Evolutionary conservation across 1,284 basidiomycete species (phyloP), one percentile per base, ranked within the genome.

Genomic region (Tylopilus orsonianus): DNA sequence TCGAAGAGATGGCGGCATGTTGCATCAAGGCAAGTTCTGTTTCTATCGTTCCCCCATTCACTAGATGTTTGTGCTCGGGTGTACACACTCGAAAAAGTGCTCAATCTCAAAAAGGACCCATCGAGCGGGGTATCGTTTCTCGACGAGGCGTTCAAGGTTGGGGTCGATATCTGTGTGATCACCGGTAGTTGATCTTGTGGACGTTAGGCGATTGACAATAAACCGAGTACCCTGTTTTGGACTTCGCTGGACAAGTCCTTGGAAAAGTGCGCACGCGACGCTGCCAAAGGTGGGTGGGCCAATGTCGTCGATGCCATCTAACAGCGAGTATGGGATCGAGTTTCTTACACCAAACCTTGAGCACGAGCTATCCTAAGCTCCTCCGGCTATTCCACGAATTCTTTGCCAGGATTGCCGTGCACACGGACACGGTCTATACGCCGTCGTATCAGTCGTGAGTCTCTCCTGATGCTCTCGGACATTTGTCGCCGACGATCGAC

Each of bases 311-410:
- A 26, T 16, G 26, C 37, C 22, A 29, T 35, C 46, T 53, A 35
- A 52, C 36, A 22, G 19, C 38, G 18, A 13, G 23, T 12, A 18
- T 43, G 92, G 90, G 75, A 20, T 94, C 90, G 0, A 78, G 79
- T 5, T 90, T 98, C 68, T 70, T 97, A 10, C 91, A 94, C 56
- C 91, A 93, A 64, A 89, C 91, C 3, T 73, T 98, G 19, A 85
- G 87, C 57, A 74, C 80, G 2, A 87, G 90, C 18, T 97, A 98
- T 69, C 90, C 93, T 1, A 80, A 81, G 42, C 73, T 98, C 4
- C 67, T 98, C 7, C 81, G 96, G 12, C 75, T 97, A 10, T 94
- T 98, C 68, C 94, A 98, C 47, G 93, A 94, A 34, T 96, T 98
- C 69, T 97, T 98, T 64, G 84, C 88, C 16, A 94, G 94, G 66